Evolutionary conservation across 2,329 filamentous ascomycete genomes (phyloP).

Genomic region (Incumbomyces delicatus): DNA sequence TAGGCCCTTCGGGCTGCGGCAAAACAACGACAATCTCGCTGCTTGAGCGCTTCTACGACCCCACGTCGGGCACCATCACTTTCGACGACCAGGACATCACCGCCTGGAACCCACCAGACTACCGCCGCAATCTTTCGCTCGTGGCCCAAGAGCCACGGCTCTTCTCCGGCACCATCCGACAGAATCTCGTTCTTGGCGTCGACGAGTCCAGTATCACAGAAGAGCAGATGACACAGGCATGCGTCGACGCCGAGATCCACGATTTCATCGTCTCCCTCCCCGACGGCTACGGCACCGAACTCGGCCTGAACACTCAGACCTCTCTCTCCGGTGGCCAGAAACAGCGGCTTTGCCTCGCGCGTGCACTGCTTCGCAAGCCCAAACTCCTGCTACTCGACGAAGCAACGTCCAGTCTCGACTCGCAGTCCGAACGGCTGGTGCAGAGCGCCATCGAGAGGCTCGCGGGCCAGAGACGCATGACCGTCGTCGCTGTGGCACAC

Average conservation of each 20-base stretch:
- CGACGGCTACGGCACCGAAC: constrained; percentile 40
- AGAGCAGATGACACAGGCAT: constrained; percentile 37
- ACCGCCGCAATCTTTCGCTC: constrained; percentile 26
- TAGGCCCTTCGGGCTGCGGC: constrained; percentile 40
- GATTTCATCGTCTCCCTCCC: constrained; percentile 45
- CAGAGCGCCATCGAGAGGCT: constrained; percentile 57
- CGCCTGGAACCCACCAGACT: constrained; percentile 23
- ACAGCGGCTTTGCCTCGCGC: constrained; percentile 47
- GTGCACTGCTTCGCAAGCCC: constrained; percentile 45
- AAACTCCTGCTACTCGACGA: constrained; percentile 49
- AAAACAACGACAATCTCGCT: constrained; percentile 39
- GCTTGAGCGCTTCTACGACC: constrained; percentile 39
- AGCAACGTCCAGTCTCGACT: constrained; percentile 52
- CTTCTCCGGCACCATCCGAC: constrained; percentile 37
- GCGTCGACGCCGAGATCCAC: constrained; percentile 43
- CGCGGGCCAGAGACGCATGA: constrained; percentile 42
- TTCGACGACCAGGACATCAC: constrained; percentile 27
- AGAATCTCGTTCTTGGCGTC: constrained; percentile 40
- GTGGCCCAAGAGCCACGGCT: constrained; percentile 36
- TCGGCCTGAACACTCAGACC: constrained; percentile 39
- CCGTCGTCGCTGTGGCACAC: constrained; percentile 70
- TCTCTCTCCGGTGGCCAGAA: constrained; percentile 46
- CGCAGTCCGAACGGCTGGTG: constrained; percentile 54
- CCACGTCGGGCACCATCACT: constrained; percentile 29
- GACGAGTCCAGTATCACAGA: constrained; percentile 25